Evolutionary conservation across 164 flowering plant species (phyloP).

Genomic region (Protea cynaroides): DNA sequence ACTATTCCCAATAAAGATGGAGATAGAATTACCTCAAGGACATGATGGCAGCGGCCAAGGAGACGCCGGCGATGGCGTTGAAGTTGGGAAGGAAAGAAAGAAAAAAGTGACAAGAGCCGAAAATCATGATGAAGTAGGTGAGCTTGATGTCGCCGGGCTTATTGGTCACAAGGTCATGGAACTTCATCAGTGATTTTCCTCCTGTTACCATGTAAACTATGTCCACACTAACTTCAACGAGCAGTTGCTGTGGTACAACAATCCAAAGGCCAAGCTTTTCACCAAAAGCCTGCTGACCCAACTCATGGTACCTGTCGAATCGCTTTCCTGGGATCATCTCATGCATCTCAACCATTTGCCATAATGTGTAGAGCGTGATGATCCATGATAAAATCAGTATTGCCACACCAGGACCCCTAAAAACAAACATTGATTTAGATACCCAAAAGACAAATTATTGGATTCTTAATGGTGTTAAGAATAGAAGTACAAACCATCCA

Average conservation of each 20-base stretch:
- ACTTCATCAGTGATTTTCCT: conserved; percentile 52
- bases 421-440: not conserved
- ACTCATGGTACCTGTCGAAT: conserved; percentile 54
- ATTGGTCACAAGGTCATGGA: conserved; percentile 34
- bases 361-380: conserved; percentile 47
- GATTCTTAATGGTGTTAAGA: too few relatives aligned
- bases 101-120: conserved; percentile 46
- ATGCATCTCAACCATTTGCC: conserved; percentile 69
- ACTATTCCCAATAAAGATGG: not conserved
- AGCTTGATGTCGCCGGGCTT: conserved; percentile 34
- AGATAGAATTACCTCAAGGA: conserved; percentile 55
- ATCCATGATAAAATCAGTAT: conserved; percentile 46
- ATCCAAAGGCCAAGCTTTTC: conserved; percentile 49
- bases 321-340: conserved; percentile 60
- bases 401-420: conserved; percentile 41
- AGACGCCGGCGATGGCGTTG: conserved; percentile 52
- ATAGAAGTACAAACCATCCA: conserved; percentile 43
- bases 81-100: conserved; percentile 60
- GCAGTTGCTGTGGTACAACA: conserved; percentile 54
- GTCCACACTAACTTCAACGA: conserved; percentile 48
- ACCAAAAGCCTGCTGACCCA: conserved; percentile 62
- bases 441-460: too few relatives aligned
- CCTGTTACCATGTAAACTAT: conserved; percentile 73
- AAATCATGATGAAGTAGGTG: conserved; percentile 60
- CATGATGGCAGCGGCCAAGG: conserved; percentile 68